Conservation (phyloP, 2,329 filamentous ascomycete genomes). For the Cladosporium sp. region DNA sequence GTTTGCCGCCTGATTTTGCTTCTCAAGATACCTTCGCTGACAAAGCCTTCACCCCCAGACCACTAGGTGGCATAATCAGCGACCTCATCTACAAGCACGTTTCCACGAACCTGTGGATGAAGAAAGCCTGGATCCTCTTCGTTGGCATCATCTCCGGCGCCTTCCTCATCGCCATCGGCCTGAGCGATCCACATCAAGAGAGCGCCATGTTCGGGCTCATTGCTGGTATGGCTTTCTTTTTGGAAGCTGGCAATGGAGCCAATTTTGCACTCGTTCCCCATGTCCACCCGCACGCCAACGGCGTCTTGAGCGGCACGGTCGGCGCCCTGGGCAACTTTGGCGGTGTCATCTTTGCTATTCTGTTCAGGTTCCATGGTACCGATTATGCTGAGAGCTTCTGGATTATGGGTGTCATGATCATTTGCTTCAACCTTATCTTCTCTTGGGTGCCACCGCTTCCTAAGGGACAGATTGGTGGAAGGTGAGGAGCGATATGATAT, state of each 20-base stretch:
- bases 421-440: constrained; percentile 63
- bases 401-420: constrained; percentile 71
- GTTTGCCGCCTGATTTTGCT: too few species aligned
- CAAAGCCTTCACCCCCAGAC: constrained; percentile 41
- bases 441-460: constrained; percentile 56
- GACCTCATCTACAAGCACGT: constrained; percentile 50
- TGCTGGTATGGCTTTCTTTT: constrained; percentile 69
- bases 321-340: constrained; percentile 69
- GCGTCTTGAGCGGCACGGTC: constrained; percentile 64
- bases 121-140: constrained; percentile 56
- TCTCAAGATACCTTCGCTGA: neutral
- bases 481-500: too few species aligned
- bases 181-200: constrained; percentile 55
- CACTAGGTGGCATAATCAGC: constrained; percentile 54
- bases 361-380: constrained; percentile 67
- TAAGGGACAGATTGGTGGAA: constrained; percentile 47
- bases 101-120: constrained; percentile 52
- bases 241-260: constrained; percentile 76
- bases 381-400: constrained; percentile 62
- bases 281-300: constrained; percentile 74
- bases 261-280: constrained; percentile 84
- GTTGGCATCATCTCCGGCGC: constrained; percentile 52
- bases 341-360: constrained; percentile 73
- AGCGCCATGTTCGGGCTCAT: constrained; percentile 70
- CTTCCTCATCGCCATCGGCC: constrained; percentile 56